Evolutionary conservation across 2,329 filamentous ascomycete genomes (phyloP).

Genomic region (Fusarium xyrophilum): DNA sequence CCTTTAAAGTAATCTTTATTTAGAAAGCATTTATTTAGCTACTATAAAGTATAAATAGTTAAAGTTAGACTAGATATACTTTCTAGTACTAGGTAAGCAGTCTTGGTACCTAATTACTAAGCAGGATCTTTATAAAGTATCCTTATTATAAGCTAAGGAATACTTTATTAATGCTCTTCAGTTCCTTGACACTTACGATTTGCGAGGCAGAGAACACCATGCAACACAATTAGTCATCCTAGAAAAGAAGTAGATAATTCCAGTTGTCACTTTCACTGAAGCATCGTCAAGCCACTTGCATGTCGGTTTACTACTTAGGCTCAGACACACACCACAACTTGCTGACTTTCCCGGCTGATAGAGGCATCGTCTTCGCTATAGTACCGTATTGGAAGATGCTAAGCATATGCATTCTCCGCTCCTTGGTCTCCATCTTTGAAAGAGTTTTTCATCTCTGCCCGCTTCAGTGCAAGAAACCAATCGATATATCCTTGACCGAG

Average conservation of each 20-base stretch:
- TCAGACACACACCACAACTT: neutral
- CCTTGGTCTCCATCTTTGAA: neutral
- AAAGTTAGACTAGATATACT: neutral
- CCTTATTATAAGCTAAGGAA: neutral
- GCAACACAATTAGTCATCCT: neutral
- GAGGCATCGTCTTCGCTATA: neutral
- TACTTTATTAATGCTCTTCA: too few relatives aligned
- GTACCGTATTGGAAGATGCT: neutral
- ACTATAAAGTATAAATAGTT: neutral
- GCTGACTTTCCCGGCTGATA: neutral
- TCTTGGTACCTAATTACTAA: fast-evolving
- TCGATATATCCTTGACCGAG: conserved; percentile 1
- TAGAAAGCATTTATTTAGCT: neutral
- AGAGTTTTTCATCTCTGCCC: neutral
- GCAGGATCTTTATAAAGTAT: neutral
- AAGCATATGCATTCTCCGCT: neutral
- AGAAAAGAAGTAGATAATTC: neutral
- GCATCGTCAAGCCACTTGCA: neutral
- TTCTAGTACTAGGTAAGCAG: fast-evolving
- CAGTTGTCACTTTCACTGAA: neutral
- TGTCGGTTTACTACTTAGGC: neutral
- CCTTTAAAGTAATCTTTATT: neutral
- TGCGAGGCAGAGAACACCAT: neutral
- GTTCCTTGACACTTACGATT: neutral
- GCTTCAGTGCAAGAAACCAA: conserved; percentile 10